A percentile compares a stretch with the other conserved stretches of the same genome.
These are phyloP conservation scores for Verbascum thapsus DNA, from an alignment of 257 asterid species.

Conservation along the genomic window DNA sequence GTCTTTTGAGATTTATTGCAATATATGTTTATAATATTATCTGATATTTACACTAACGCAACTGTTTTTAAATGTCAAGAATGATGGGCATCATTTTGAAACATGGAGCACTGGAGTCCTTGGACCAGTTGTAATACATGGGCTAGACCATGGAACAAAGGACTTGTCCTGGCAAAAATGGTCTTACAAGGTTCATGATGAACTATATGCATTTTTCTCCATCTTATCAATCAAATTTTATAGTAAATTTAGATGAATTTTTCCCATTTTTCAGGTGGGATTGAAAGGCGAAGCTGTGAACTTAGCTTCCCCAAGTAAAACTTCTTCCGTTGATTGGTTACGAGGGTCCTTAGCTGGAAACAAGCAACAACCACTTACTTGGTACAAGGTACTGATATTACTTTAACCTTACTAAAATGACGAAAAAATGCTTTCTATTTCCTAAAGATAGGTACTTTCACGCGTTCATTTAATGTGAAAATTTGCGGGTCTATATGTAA, in stretches of 20 bases:
- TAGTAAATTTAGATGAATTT: constrained; percentile 5
- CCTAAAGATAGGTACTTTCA: background rate
- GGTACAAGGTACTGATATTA: constrained; percentile 76
- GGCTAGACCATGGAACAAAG: constrained; percentile 62
- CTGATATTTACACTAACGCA: background rate
- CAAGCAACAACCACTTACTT: constrained; percentile 68
- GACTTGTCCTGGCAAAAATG: constrained; percentile 87
- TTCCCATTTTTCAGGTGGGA: constrained; percentile 54
- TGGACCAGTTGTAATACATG: constrained; percentile 78
- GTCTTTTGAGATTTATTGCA: too few species aligned
- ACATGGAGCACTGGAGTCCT: constrained; percentile 69
- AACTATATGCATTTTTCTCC: background rate
- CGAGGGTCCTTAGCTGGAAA: constrained; percentile 48
- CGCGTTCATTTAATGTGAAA: too few species aligned
- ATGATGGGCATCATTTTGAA: constrained; percentile 75
- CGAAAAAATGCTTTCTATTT: background rate
- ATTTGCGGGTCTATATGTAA: too few species aligned
- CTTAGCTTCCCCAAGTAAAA: constrained; percentile 59
- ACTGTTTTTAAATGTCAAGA: constrained; percentile 43
- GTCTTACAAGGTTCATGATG: constrained; percentile 77
- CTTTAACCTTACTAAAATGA: background rate
- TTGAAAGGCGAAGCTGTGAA: constrained; percentile 81
- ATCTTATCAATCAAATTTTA: constrained; percentile 16
- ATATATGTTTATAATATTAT: too few species aligned
- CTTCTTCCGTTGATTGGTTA: constrained; percentile 62